Conservation (phyloP, 306 rosid genomes). For the Fragaria iinumae region DNA sequence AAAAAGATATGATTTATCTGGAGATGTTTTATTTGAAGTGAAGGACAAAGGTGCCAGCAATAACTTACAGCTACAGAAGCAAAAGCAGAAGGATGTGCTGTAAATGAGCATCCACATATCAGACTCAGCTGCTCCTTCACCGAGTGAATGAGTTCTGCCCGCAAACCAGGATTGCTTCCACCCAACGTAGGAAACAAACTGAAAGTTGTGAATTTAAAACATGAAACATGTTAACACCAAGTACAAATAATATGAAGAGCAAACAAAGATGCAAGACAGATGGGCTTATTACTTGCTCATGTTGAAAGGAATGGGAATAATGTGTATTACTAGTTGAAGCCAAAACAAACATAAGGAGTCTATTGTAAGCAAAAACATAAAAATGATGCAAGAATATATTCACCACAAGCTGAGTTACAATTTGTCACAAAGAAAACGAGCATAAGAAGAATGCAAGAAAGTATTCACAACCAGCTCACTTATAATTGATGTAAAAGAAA, state of each 20-base stretch:
- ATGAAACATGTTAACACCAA: slow-evolving; percentile 22
- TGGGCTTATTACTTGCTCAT: neutral
- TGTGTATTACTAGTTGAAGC: neutral
- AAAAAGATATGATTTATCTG: neutral
- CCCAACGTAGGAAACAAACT: slow-evolving; percentile 90
- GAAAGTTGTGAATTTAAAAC: slow-evolving; percentile 20
- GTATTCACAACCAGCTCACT: neutral
- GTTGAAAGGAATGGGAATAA: neutral
- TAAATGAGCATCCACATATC: slow-evolving; percentile 74
- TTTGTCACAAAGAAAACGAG: neutral
- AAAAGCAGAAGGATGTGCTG: slow-evolving; percentile 76
- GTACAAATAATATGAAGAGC: slow-evolving; percentile 8
- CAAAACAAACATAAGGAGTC: neutral
- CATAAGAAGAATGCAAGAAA: neutral
- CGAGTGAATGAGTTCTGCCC: slow-evolving; percentile 83
- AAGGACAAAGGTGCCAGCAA: neutral
- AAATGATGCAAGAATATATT: neutral
- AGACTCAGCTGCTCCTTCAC: slow-evolving; percentile 72
- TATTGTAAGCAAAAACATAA: neutral
- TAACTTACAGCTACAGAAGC: slow-evolving; percentile 89
- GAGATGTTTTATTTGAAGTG: neutral
- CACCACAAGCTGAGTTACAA: neutral
- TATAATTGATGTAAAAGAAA: neutral
- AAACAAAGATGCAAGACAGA: neutral
- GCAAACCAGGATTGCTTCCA: slow-evolving; percentile 93